Conservation (phyloP, 2,329 filamentous ascomycete genomes). For the Neonectria sp. region DNA sequence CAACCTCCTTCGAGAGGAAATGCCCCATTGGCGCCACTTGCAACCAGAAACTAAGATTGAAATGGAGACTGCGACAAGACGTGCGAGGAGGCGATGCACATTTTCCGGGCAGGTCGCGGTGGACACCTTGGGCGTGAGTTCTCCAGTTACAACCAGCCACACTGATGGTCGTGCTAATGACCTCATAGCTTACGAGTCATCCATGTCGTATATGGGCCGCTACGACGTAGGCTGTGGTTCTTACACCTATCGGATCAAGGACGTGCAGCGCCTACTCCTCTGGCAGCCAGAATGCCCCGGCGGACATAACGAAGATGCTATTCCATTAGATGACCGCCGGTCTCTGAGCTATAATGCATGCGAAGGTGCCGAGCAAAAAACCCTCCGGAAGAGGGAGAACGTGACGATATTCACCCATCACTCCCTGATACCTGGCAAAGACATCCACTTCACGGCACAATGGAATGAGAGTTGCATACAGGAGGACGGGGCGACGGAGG, state of each 20-base stretch:
- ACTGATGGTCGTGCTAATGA: neutral
- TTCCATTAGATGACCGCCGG: neutral
- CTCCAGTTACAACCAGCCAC: neutral
- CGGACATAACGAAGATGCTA: neutral
- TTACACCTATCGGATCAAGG: no score
- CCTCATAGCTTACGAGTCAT: neutral
- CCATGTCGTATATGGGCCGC: neutral
- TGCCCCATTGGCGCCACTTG: neutral
- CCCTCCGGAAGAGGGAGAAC: neutral
- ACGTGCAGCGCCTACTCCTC: no score
- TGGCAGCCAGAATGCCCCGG: no score
- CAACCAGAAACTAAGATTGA: neutral
- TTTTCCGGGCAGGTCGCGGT: neutral
- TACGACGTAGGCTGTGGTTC: no score
- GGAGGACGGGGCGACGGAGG: neutral
- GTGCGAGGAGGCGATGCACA: slow-evolving; percentile 1
- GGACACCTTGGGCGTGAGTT: neutral
- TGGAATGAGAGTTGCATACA: neutral
- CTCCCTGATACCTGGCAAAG: neutral
- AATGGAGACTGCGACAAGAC: neutral
- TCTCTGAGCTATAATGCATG: neutral
- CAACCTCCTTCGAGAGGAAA: neutral
- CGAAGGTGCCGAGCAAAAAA: neutral
- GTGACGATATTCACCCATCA: neutral
- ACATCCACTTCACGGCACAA: neutral